Base-by-base conservation (phyloP, 2,329 filamentous ascomycete genomes). In the Calonectria hawksworthii region DNA sequence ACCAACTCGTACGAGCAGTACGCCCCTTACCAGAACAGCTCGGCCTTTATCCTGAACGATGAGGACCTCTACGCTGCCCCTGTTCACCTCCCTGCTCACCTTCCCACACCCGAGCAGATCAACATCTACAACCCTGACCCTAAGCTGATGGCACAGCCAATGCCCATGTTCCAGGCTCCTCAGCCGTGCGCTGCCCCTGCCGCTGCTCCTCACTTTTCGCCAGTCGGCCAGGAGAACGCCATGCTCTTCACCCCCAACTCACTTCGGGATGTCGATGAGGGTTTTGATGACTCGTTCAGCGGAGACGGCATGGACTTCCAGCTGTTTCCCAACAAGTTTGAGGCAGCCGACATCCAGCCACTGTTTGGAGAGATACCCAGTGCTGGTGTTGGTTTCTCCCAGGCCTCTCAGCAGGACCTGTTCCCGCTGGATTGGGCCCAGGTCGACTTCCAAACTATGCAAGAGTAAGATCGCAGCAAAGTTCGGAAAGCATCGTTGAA, bases 171-270 rank as follows among this genome's bases (percentile, higher is more conserved):
- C 71, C 79, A 79, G 68, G 56, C 74, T 2, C 54, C 76, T 26
- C 78, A 80, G 56, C 80, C 86, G 26, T 84, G 75, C 36, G 70
- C 76, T 21, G 68, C 76, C 14, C 77, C 78, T 10, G 65, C 79
- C 54, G 74, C 73, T 77, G 76, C 86, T 38, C 85, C 88, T 32
- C 93, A 94, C 75, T 90, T 95, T 75, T 95, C 94, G 4, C 93
- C 93, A 11, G 88, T 89, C 69, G 94, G 92, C 7, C 93, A 95
- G 79, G 89, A 90, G 44, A 92, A 93, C 74, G 86, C 92, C 1
- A 94, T 94, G 86, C 89, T 95, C 38, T 94, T 89, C 84, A 94
- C 93, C 13, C 92, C 94, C 63, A 89, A 89, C 52, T 93, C 92
- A 0, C 84, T 92, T 74, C 86, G 87, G 23, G 90, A 91, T 30